Evolutionary conservation across 2,329 filamentous ascomycete genomes (phyloP).

Genomic region (Grosmannia penicillata): DNA sequence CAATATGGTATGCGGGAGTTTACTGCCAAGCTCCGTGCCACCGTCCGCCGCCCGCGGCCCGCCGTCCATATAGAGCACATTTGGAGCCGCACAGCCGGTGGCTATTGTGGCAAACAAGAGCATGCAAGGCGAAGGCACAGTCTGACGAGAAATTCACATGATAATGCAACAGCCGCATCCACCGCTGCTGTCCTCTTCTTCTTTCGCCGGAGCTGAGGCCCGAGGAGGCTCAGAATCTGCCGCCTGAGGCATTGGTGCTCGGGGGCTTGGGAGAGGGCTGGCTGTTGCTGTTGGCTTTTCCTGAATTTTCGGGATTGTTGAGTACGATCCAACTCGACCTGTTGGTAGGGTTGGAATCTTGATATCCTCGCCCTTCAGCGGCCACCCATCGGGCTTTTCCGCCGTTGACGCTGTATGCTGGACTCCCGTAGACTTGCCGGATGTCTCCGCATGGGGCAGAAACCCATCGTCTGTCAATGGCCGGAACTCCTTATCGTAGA

Average conservation of each 20-base stretch:
- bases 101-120: no score
- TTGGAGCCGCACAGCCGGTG: no score
- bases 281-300: conserved; percentile 22
- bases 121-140: background rate
- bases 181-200: conserved; percentile 34
- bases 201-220: conserved; percentile 33
- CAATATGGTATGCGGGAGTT: no score
- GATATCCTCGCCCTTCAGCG: conserved; percentile 33
- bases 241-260: conserved; percentile 26
- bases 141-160: conserved; percentile 37
- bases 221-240: conserved; percentile 18
- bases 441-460: conserved; percentile 26
- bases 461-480: conserved; percentile 57
- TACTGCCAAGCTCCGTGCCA: no score
- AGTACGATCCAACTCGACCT: conserved; percentile 36
- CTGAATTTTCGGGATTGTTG: conserved; percentile 47
- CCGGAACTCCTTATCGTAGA: conserved; percentile 79
- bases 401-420: conserved; percentile 10
- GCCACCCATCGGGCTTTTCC: conserved; percentile 36
- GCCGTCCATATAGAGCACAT: no score
- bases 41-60: no score
- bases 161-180: conserved; percentile 59
- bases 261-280: conserved; percentile 29
- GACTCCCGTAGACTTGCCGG: background rate
- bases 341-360: conserved; percentile 32